Evolutionary conservation across 176 grass and related monocot genomes (phyloP), one percentile per base, ranked within the genome.

Genomic region (Otatea glauca): DNA sequence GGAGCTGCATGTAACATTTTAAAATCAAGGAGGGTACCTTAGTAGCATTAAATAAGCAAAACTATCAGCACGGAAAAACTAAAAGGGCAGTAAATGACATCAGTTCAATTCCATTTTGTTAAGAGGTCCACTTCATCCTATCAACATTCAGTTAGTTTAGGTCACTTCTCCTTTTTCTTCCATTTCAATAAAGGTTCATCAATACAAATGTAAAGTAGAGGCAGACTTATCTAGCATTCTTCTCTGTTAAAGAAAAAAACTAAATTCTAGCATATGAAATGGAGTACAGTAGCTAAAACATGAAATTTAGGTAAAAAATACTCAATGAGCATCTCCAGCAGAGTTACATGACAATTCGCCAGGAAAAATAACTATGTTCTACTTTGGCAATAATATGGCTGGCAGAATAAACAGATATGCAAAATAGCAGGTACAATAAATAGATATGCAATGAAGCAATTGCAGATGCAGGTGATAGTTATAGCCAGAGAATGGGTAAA

Each of bases 1-100:
- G 21, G 49, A 90, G 70, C 85, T 94, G 81, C 73, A 85, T 86
- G 54, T 70, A 75, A 58, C 23, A 92, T 41, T 86, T 78, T 51
- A 76, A 80, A 75, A 73, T 87, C 68, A 82, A 54, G 50, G 83
- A 37, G 48, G 27, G 80, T 75, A 70, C 25, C 56, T 70, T 43
- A 89, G 44, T 78, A 68, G 41, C 4, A 43, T 69, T 53, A 78
- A 90, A 84, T 9, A 68, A 21, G 44, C 18, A 67, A 44, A 90
- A 73, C 24, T 50, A 91, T 50, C 39, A 59, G 65, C 29, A 74
- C 7, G 15, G 78, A 55, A 84, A 69, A 84, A 75, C 20, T 16
- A 25, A 20, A 89, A 86, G 54, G 38, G 77, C 45, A 32, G 11
- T 69, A 56, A 83, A 69, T 39, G 63, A 18, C 70, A 79, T 64